Percentiles rank a stretch among this genome's conserved stretches.
phyloP scores from a whole-genome alignment of 2,329 filamentous ascomycete species.

The Fusarium circinatum region DNA sequence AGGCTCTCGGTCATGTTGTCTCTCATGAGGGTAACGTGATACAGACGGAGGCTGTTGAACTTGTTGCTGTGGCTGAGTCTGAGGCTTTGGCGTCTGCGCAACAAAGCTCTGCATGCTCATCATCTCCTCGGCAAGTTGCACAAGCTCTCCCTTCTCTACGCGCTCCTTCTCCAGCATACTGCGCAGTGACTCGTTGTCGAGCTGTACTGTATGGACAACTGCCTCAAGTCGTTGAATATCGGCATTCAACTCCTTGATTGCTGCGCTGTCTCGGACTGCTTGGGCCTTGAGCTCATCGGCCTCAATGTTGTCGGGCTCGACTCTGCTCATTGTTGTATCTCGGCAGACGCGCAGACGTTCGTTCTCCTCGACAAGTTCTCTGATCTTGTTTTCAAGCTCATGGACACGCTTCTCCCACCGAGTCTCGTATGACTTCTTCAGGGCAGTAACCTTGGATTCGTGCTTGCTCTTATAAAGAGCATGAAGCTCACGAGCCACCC shows the following conservation, averaged over 20 bases:
- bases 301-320: slow-evolving; percentile 58
- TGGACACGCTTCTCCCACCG: slow-evolving; percentile 89
- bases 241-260: slow-evolving; percentile 76
- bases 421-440: slow-evolving; percentile 86
- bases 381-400: slow-evolving; percentile 78
- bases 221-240: slow-evolving; percentile 79
- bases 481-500: slow-evolving; percentile 93
- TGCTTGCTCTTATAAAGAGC: slow-evolving; percentile 96
- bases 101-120: slow-evolving; percentile 72
- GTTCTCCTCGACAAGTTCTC: slow-evolving; percentile 77
- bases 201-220: slow-evolving; percentile 75
- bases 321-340: slow-evolving; percentile 72
- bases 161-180: slow-evolving; percentile 77
- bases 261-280: slow-evolving; percentile 73
- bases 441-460: slow-evolving; percentile 90
- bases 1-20: slow-evolving; percentile 37
- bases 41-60: slow-evolving; percentile 29
- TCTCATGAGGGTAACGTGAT: slow-evolving; percentile 38
- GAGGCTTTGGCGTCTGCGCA: slow-evolving; percentile 39
- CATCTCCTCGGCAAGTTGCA: slow-evolving; percentile 85
- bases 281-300: slow-evolving; percentile 63
- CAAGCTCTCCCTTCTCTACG: slow-evolving; percentile 85
- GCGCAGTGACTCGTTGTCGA: slow-evolving; percentile 74
- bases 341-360: slow-evolving; percentile 74
- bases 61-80: slow-evolving; percentile 40